A percentile compares a stretch with the other conserved stretches of the same genome.
phyloP scores from a whole-genome alignment of 179 eudicot genomes.

The Nepenthes alata region DNA sequence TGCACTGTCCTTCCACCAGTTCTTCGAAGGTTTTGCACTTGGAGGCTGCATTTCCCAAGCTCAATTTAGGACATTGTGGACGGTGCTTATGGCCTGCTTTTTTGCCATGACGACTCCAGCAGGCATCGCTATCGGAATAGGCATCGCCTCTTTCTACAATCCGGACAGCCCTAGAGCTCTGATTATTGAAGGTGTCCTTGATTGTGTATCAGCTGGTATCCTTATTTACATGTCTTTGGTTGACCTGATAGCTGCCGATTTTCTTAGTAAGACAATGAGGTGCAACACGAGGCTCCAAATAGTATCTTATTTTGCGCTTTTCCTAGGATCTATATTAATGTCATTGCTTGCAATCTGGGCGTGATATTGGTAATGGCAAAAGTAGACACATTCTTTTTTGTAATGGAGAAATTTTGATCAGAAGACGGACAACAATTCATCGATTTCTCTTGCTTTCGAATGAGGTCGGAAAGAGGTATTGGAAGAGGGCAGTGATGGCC shows the following conservation, averaged over 20 bases:
- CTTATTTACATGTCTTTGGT: slow-evolving; percentile 28
- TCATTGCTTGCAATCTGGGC: slow-evolving; percentile 25
- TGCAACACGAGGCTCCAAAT: slow-evolving; percentile 1
- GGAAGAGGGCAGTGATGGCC: too few relatives aligned
- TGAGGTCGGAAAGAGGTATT: neutral
- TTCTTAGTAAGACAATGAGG: slow-evolving; percentile 21
- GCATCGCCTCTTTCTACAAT: slow-evolving; percentile 29
- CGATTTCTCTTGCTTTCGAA: neutral
- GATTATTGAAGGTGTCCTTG: slow-evolving; percentile 20
- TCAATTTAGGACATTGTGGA: slow-evolving; percentile 20
- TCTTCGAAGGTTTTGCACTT: slow-evolving; percentile 10
- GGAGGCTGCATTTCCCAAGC: slow-evolving; percentile 17
- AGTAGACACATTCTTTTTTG: neutral
- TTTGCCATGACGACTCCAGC: slow-evolving; percentile 47
- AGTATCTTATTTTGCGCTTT: slow-evolving; percentile 13
- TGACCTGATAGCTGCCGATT: slow-evolving; percentile 27
- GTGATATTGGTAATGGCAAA: slow-evolving; percentile 1
- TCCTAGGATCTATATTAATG: slow-evolving; percentile 18
- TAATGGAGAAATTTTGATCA: neutral
- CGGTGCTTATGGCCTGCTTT: slow-evolving; percentile 44
- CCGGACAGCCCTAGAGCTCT: slow-evolving; percentile 31
- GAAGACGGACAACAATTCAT: neutral
- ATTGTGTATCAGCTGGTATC: slow-evolving; percentile 24
- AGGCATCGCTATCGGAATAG: slow-evolving; percentile 38
- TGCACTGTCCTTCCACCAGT: slow-evolving; percentile 14